Percentiles rank a stretch among this genome's conserved stretches.
These are phyloP conservation scores for Fusarium sp. DNA, from an alignment of 2,329 filamentous ascomycete genomes.

Conservation along the genomic window DNA sequence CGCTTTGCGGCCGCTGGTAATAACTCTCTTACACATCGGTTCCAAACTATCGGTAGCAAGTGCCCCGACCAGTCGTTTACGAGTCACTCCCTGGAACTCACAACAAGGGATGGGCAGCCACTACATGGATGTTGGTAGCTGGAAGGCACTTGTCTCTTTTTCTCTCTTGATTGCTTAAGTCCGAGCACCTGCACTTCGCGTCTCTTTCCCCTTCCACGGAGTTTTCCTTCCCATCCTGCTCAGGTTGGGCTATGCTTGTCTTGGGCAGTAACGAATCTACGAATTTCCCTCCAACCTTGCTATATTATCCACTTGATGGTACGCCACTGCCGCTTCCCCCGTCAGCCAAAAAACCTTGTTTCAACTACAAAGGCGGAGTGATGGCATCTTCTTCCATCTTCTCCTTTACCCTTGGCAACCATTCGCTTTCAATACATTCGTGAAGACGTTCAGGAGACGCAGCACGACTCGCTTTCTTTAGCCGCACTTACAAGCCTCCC, in stretches of 20 bases:
- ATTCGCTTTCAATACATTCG: not conserved
- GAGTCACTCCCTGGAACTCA: constrained; percentile 38
- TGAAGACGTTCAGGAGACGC: not conserved
- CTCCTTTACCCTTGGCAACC: not conserved
- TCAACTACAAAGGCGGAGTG: constrained; percentile 30
- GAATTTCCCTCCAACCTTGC: constrained; percentile 25
- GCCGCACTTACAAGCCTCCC: not conserved
- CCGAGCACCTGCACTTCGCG: constrained; percentile 24
- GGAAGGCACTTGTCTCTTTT: not conserved
- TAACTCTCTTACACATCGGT: constrained; percentile 45
- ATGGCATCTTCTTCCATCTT: constrained; percentile 5
- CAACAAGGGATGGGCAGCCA: constrained; percentile 42
- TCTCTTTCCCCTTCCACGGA: constrained; percentile 2
- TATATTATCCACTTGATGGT: constrained; percentile 37
- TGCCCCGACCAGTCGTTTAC: constrained; percentile 31
- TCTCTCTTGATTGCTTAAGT: constrained; percentile 8
- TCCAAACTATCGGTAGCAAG: constrained; percentile 45
- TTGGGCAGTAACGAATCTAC: not conserved
- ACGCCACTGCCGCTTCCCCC: constrained; percentile 40
- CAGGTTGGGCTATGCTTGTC: constrained; percentile 19
- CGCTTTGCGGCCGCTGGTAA: constrained; percentile 35
- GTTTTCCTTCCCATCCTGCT: not conserved
- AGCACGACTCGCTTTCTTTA: not conserved
- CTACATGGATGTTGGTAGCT: constrained; percentile 22
- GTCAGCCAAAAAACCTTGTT: constrained; percentile 44